phyloP scores from a whole-genome alignment of 306 rosid species.

The Potentilla sterilis region DNA sequence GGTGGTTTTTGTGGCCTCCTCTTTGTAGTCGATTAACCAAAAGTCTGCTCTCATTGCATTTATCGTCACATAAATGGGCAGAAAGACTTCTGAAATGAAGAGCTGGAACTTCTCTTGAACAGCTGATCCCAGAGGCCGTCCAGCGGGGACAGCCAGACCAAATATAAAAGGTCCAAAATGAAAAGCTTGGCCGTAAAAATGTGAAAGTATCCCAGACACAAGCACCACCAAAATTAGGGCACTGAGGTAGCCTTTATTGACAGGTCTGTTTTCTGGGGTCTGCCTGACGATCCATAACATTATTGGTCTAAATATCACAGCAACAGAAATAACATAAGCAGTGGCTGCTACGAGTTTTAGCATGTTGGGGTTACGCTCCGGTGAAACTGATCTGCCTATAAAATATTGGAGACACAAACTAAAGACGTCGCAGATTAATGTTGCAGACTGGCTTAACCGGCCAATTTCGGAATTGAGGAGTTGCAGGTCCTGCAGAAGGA shows the following conservation, averaged over 20 bases:
- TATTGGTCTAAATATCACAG: not conserved
- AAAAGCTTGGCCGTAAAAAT: conserved; percentile 24
- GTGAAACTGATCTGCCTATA: not conserved
- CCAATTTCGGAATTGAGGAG: conserved; percentile 50
- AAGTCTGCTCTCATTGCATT: conserved; percentile 43
- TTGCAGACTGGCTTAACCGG: conserved; percentile 41
- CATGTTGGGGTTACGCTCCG: too few species aligned
- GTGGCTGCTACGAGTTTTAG: too few species aligned
- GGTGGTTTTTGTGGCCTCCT: not conserved
- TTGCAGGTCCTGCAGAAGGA: conserved; percentile 37
- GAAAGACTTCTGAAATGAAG: conserved; percentile 33
- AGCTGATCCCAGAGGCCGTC: conserved; percentile 63
- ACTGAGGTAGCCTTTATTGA: conserved; percentile 29
- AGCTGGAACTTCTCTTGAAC: conserved; percentile 42
- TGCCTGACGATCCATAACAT: conserved; percentile 46
- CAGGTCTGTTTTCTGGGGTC: conserved; percentile 56
- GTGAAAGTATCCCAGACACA: conserved; percentile 17
- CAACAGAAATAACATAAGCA: not conserved
- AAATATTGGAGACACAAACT: not conserved
- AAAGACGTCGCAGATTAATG: conserved; percentile 38
- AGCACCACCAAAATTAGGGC: conserved; percentile 30
- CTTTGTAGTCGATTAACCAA: not conserved
- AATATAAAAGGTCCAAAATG: conserved; percentile 48
- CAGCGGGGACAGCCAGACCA: conserved; percentile 63
- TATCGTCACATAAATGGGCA: conserved; percentile 55